Percentiles rank a stretch among this genome's conserved stretches.
Evolutionary conservation across 768 basidiomycete species (phyloP).

Genomic region (Leccinum boreale): DNA sequence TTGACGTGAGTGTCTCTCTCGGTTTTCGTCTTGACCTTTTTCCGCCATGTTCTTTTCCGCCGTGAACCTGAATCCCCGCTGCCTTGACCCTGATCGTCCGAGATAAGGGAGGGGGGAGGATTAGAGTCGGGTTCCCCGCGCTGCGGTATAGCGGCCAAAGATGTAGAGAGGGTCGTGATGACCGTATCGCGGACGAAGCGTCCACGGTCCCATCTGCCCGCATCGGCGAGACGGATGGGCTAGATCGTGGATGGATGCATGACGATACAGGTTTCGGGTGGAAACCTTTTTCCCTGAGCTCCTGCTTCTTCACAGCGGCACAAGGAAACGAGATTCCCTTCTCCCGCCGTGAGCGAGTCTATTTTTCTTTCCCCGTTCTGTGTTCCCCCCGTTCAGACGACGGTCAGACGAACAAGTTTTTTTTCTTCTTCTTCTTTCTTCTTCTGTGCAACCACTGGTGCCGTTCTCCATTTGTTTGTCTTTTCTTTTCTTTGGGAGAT

Average conservation of each 20-base stretch:
- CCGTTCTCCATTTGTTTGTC: neutral
- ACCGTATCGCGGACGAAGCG: neutral
- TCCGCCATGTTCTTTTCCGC: neutral
- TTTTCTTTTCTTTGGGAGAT: neutral
- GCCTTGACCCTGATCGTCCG: constrained; percentile 16
- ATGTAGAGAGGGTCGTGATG: constrained; percentile 6
- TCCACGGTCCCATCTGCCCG: constrained; percentile 9
- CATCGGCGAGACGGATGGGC: constrained; percentile 11
- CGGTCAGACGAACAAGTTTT: neutral
- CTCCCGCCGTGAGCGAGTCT: constrained; percentile 2
- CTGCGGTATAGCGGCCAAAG: constrained; percentile 17
- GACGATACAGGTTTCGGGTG: neutral
- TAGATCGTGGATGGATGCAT: neutral
- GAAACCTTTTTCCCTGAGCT: neutral
- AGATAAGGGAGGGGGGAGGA: constrained; percentile 1
- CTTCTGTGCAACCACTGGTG: neutral
- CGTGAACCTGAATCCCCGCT: constrained; percentile 6
- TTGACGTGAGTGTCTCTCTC: constrained; percentile 28
- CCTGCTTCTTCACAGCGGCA: constrained; percentile 4
- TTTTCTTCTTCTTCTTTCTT: neutral
- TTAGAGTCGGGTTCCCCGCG: constrained; percentile 4
- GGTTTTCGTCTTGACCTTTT: neutral
- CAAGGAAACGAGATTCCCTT: constrained; percentile 4
- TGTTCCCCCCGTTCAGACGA: constrained; percentile 7
- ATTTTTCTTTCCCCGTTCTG: neutral